Conservation (phyloP, 306 rosid genomes). For the Cucumis hystrix region DNA sequence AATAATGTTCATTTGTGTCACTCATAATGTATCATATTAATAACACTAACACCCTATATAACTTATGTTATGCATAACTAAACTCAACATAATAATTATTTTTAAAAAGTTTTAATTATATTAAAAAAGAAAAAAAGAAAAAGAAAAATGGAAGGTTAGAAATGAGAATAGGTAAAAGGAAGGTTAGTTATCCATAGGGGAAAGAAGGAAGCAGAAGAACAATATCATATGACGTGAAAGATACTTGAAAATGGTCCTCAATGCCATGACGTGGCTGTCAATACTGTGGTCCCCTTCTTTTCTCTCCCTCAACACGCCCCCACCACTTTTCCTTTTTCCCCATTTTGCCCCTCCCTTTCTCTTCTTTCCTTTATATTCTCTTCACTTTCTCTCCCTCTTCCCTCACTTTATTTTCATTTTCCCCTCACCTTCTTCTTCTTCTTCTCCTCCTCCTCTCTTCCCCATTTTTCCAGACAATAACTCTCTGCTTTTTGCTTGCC, state of each 20-base stretch:
- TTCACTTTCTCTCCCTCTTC: not conserved
- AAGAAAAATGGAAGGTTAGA: too few species aligned
- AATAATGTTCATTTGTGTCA: too few species aligned
- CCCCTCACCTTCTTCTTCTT: not conserved
- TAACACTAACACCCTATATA: too few species aligned
- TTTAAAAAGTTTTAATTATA: too few species aligned
- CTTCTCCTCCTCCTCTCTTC: not conserved
- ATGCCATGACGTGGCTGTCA: slow-evolving; percentile 7
- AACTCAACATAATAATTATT: too few species aligned
- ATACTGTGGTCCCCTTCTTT: not conserved
- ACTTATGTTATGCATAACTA: too few species aligned
- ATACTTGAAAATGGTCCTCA: slow-evolving; percentile 1
- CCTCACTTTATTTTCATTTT: not conserved
- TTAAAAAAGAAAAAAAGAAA: too few species aligned
- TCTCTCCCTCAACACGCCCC: not conserved
- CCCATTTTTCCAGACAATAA: not conserved
- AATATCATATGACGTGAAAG: not conserved
- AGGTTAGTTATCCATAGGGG: not conserved
- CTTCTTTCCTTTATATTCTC: not conserved
- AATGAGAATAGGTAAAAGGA: not conserved
- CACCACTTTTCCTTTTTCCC: not conserved
- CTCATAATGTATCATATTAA: too few species aligned
- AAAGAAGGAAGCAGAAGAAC: not conserved
- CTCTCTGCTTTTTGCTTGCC: not conserved
- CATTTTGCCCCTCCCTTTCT: not conserved